phyloP scores from a whole-genome alignment of 306 rosid genomes.

The Cucurbita maxima region DNA sequence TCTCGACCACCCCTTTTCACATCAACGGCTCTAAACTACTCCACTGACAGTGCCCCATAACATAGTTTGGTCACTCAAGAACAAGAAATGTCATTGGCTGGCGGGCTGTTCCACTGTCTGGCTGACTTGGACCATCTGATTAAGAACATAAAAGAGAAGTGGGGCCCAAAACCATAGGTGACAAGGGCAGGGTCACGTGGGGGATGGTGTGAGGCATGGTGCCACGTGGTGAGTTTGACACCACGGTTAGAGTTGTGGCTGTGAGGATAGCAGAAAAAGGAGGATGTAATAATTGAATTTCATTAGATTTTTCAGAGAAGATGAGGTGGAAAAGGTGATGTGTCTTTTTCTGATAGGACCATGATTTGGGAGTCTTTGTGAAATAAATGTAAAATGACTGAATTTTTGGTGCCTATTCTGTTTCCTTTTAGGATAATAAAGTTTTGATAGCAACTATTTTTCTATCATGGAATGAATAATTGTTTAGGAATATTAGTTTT shows the following conservation, averaged over 20 bases:
- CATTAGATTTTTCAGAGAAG: neutral
- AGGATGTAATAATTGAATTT: constrained; percentile 3
- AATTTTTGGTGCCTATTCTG: neutral
- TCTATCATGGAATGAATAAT: neutral
- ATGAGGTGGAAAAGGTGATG: neutral
- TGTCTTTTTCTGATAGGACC: neutral
- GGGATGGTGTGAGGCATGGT: neutral
- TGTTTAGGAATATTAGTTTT: no score
- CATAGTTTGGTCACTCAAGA: neutral
- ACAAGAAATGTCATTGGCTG: neutral
- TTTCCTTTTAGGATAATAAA: neutral
- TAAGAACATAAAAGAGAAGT: neutral
- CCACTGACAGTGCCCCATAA: neutral
- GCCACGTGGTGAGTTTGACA: constrained; percentile 2
- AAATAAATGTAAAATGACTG: neutral
- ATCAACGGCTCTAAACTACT: constrained; percentile 15
- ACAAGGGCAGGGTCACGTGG: neutral
- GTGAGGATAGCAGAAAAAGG: neutral
- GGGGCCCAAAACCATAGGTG: neutral
- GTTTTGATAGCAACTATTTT: neutral
- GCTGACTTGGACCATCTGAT: neutral
- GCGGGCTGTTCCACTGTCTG: neutral
- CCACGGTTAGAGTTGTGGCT: constrained; percentile 1
- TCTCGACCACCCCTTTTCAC: constrained; percentile 43
- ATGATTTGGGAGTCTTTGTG: neutral